Conservation (phyloP, 2,329 filamentous ascomycete species). For the Teratosphaeria destructans region DNA sequence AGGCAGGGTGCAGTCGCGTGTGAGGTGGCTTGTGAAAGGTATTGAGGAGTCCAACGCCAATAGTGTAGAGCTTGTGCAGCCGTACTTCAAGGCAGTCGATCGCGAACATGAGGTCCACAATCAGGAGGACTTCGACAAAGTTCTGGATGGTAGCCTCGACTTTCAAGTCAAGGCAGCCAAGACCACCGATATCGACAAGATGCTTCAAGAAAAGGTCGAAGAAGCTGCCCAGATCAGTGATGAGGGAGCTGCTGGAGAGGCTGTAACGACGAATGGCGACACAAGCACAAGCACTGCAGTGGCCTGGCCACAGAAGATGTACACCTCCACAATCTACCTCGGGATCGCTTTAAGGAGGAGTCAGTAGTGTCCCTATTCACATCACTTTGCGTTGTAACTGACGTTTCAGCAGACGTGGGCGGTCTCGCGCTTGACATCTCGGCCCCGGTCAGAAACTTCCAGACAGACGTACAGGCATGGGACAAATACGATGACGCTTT, state of each 20-base stretch:
- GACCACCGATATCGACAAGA: slow-evolving; percentile 42
- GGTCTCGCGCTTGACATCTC: slow-evolving; percentile 67
- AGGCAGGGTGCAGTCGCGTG: slow-evolving; percentile 86
- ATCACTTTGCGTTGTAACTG: slow-evolving; percentile 17
- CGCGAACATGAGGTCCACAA: slow-evolving; percentile 61
- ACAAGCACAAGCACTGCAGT: slow-evolving; percentile 17
- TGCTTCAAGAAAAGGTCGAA: slow-evolving; percentile 39
- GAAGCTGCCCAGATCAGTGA: slow-evolving; percentile 36
- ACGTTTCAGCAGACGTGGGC: slow-evolving; percentile 31
- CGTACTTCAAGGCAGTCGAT: slow-evolving; percentile 88
- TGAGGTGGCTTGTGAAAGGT: slow-evolving; percentile 72
- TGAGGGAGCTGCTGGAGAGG: slow-evolving; percentile 27
- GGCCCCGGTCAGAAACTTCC: slow-evolving; percentile 76
- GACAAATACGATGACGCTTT: slow-evolving; percentile 63
- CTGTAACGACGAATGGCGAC: slow-evolving; percentile 22
- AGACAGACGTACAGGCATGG: slow-evolving; percentile 67
- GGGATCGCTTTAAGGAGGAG: slow-evolving; percentile 60
- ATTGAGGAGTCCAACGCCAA: slow-evolving; percentile 66
- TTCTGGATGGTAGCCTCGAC: slow-evolving; percentile 51
- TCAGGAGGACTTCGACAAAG: slow-evolving; percentile 51
- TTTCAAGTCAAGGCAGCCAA: slow-evolving; percentile 51
- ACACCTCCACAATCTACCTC: slow-evolving; percentile 90
- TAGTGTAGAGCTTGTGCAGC: slow-evolving; percentile 67
- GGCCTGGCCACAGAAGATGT: slow-evolving; percentile 47
- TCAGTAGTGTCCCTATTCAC: slow-evolving; percentile 1